Conservation (phyloP, 805 yeast genomes). For the Metschnikowia gruessii region DNA sequence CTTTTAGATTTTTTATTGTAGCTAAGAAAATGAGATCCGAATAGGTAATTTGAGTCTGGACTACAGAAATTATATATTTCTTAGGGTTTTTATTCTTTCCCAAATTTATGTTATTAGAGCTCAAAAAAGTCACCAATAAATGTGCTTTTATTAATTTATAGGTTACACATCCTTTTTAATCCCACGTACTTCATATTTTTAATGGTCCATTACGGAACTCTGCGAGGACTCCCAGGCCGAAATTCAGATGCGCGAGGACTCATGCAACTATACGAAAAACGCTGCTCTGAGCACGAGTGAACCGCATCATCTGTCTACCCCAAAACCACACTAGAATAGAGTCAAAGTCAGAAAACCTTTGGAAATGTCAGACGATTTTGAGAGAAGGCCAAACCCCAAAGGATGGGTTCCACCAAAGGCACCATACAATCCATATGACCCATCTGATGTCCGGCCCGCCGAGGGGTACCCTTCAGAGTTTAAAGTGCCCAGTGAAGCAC, state of each 20-base stretch:
- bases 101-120: no score
- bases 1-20: no score
- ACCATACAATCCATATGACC: constrained; percentile 84
- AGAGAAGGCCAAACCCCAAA: constrained; percentile 69
- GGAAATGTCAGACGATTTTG: constrained; percentile 30
- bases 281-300: background rate
- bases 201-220: no score
- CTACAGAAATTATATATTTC: no score
- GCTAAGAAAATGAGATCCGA: no score
- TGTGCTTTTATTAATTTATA: no score
- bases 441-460: constrained; percentile 71
- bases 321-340: background rate
- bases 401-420: constrained; percentile 83
- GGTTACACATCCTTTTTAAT: no score
- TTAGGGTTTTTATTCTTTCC: no score
- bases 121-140: no score
- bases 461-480: constrained; percentile 86
- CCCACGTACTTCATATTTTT: no score
- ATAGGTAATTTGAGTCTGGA: no score
- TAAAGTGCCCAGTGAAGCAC: constrained; percentile 59
- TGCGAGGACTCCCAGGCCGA: background rate
- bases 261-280: background rate
- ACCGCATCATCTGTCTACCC: background rate
- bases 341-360: background rate
- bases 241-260: background rate